Base-by-base conservation (phyloP, 2,329 filamentous ascomycete species). In the Fusarium chlamydosporum region DNA sequence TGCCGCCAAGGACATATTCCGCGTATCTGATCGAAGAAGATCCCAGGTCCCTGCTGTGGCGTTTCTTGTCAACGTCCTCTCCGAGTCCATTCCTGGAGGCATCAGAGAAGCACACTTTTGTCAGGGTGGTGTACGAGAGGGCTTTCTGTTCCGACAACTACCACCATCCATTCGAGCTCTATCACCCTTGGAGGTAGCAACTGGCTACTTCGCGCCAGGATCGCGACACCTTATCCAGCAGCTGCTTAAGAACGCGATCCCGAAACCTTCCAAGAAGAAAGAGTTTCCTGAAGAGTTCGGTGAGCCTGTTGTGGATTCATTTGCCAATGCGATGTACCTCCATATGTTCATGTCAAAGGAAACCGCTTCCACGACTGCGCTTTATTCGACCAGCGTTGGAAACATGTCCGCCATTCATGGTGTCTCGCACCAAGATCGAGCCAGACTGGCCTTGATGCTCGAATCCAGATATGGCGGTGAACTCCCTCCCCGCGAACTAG, bases 81-180 rank as follows among this genome's bases (percentile, higher is more conserved):
- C 85, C 7, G 81, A 86, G 56, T 86, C 87, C 4, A 80, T 92
- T 12, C 89, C 89, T 1, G 79, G 81, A 38, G 79, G 78, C n/a
- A 86, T 91, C 65, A 84, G 84, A 41, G 82, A 85, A 35, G 87
- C 91, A 3, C 84, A 87, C 33, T 92, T 92, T 79, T 91, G 89
- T 64, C 90, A 92, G 74, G 90, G 90, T 18, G 90, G 90, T 6
- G 89, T 92, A 4, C 81, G 90, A 31, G 90, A 92, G 79, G 90
- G 90, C 0, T 85, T 85, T 57, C 79, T 92, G 2, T 92, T 89
- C 76, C 79, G 83, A 12, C 81, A 80, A 40, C 82, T 92, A 9
- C 65, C 81, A 0, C 71, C 78, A 0, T 74, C 79, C 1, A 77
- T 86, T 10, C 83, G 87, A 46, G 78, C 79, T 2, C 81, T 88